Percentiles rank a stretch among this genome's conserved stretches.
Conservation (phyloP, 2,329 filamentous ascomycete genomes). For the Penicillium sp. region DNA sequence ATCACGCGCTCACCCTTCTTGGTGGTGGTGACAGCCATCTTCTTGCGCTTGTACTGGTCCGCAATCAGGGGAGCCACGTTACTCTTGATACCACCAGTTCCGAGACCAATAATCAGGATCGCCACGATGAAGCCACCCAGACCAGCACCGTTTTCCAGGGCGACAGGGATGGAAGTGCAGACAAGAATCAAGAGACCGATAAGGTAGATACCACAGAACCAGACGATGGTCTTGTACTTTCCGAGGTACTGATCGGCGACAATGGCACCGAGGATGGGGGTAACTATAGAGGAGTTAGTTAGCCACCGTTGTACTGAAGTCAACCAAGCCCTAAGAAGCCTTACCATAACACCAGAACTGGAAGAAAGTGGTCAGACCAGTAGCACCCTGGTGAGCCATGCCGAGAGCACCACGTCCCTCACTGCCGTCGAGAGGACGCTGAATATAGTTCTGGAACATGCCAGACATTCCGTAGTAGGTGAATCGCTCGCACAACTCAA, state of each 20-base stretch:
- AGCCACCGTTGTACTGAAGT: constrained; percentile 2
- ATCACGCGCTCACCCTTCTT: constrained; percentile 59
- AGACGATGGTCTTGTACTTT: constrained; percentile 61
- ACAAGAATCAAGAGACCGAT: constrained; percentile 57
- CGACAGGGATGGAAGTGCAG: constrained; percentile 54
- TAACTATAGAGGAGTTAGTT: constrained; percentile 34
- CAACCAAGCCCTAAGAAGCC: constrained; percentile 2
- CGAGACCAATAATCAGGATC: constrained; percentile 64
- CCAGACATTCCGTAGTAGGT: constrained; percentile 59
- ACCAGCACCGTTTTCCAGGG: constrained; percentile 52
- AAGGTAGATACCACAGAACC: constrained; percentile 61
- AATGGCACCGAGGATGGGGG: constrained; percentile 60
- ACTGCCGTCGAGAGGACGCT: constrained; percentile 41
- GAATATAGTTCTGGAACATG: constrained; percentile 59
- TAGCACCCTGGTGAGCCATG: constrained; percentile 48
- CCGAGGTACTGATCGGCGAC: constrained; percentile 63
- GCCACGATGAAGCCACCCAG: constrained; percentile 58
- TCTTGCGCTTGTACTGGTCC: constrained; percentile 65
- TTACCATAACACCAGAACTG: constrained; percentile 56
- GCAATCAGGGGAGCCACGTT: constrained; percentile 63
- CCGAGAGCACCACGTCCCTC: constrained; percentile 44
- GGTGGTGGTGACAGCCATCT: constrained; percentile 48
- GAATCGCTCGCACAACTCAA: constrained; percentile 61
- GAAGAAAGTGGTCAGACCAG: constrained; percentile 55
- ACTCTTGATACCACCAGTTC: constrained; percentile 70